Percentiles rank a stretch among this genome's conserved stretches.
These are phyloP conservation scores for Lactarius akahatsu DNA, from an alignment of 768 basidiomycete species.

Conservation along the genomic window DNA sequence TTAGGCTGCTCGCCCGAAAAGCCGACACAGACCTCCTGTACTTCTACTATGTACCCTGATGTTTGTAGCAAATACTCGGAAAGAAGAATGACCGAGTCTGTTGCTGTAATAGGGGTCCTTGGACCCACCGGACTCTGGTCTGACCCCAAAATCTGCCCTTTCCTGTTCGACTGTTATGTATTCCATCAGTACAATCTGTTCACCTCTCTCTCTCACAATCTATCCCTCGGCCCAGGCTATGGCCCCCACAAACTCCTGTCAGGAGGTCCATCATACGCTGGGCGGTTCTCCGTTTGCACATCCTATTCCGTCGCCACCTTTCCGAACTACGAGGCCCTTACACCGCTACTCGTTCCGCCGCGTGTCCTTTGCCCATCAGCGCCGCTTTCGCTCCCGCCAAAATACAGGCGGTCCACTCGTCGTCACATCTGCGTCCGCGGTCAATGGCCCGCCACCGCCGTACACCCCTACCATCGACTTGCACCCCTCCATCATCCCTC, in stretches of 20 bases:
- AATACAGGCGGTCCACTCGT: neutral
- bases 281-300: neutral
- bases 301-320: neutral
- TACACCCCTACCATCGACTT: neutral
- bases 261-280: neutral
- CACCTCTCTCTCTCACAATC: conserved; percentile 19
- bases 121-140: neutral
- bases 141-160: neutral
- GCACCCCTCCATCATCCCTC: neutral
- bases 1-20: neutral
- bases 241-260: conserved; percentile 21
- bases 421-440: neutral
- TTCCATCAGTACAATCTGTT: conserved; percentile 14
- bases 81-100: neutral
- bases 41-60: neutral
- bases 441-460: conserved; percentile 5
- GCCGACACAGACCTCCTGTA: neutral
- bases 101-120: neutral
- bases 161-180: conserved; percentile 1
- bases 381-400: conserved; percentile 19
- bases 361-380: conserved; percentile 11
- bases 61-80: neutral
- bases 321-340: conserved; percentile 4
- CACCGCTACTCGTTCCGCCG: conserved; percentile 5
- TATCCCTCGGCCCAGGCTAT: conserved; percentile 17